Conservation (phyloP, 129 eudicot species). For the Gnaphalium uliginosum region DNA sequence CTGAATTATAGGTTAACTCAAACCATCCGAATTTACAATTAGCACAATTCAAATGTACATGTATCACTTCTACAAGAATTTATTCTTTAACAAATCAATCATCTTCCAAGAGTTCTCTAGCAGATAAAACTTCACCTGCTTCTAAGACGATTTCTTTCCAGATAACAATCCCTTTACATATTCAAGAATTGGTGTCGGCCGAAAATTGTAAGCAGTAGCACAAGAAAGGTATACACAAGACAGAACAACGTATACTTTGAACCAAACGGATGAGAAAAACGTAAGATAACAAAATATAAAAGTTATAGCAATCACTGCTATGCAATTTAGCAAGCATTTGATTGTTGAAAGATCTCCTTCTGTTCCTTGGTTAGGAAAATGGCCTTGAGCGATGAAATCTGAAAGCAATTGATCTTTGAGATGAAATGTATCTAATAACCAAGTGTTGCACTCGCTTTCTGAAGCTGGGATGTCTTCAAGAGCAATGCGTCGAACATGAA, state of each 20-base stretch:
- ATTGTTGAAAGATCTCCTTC: conserved; percentile 64
- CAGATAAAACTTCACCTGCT: conserved; percentile 5
- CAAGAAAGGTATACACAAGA: conserved; percentile 55
- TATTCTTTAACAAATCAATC: conserved; percentile 29
- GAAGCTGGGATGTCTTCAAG: conserved; percentile 58
- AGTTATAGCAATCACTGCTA: conserved; percentile 48
- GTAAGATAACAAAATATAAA: conserved; percentile 50
- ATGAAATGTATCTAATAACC: conserved; percentile 59
- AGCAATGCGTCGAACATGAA: conserved; percentile 60
- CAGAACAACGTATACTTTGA: conserved; percentile 48
- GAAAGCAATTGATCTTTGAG: conserved; percentile 65
- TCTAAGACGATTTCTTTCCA: conserved; percentile 40
- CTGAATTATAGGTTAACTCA: conserved; percentile 12
- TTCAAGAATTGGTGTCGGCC: conserved; percentile 48
- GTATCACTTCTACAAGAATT: conserved; percentile 11
- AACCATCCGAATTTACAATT: conserved; percentile 27
- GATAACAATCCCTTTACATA: conserved; percentile 30
- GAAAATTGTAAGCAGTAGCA: conserved; percentile 46
- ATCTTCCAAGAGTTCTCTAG: conserved; percentile 23
- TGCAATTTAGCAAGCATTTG: conserved; percentile 49
- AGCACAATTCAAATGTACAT: conserved; percentile 13
- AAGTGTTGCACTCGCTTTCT: conserved; percentile 53
- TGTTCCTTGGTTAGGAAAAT: conserved; percentile 60
- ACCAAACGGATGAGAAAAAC: conserved; percentile 61
- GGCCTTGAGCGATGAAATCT: conserved; percentile 62